phyloP scores from a whole-genome alignment of 306 rosid species.

The Neltuma alba region DNA sequence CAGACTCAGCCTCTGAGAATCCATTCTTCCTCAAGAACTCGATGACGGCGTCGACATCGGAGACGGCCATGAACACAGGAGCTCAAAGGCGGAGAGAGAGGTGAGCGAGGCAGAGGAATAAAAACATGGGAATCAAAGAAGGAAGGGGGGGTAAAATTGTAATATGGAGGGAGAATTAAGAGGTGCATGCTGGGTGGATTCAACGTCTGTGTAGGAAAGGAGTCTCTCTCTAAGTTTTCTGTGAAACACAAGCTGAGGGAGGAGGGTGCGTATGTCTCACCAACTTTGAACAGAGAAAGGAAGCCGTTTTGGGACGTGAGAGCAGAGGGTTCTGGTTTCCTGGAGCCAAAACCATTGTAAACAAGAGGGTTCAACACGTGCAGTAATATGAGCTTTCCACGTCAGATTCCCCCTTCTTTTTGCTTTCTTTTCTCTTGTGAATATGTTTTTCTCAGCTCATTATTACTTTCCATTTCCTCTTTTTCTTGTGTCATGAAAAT shows the following conservation, averaged over 20 bases:
- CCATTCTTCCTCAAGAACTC: slow-evolving; percentile 74
- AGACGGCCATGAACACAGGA: slow-evolving; percentile 64
- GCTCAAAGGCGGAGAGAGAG: slow-evolving; percentile 35
- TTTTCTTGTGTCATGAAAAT: neutral
- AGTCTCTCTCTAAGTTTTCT: slow-evolving; percentile 31
- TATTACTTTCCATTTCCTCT: neutral
- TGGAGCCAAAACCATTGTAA: slow-evolving; percentile 34
- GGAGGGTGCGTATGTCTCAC: slow-evolving; percentile 49
- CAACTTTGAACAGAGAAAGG: slow-evolving; percentile 56
- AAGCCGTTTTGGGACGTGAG: slow-evolving; percentile 31
- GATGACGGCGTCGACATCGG: slow-evolving; percentile 72
- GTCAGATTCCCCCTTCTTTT: slow-evolving; percentile 35
- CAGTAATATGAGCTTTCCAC: slow-evolving; percentile 2
- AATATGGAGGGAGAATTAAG: slow-evolving; percentile 50
- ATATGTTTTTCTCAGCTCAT: neutral
- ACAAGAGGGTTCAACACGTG: slow-evolving; percentile 37
- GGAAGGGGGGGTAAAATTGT: slow-evolving; percentile 46
- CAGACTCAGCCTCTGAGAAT: slow-evolving; percentile 81
- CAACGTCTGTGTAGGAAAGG: slow-evolving; percentile 16
- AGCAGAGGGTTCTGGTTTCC: slow-evolving; percentile 32
- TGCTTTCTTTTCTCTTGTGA: neutral
- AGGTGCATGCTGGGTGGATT: slow-evolving; percentile 70
- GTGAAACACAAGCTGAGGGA: slow-evolving; percentile 60
- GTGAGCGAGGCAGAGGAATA: slow-evolving; percentile 13
- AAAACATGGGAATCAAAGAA: slow-evolving; percentile 43